Base-by-base conservation (phyloP, 495 filamentous ascomycete species). In the Aspergillus hancockii region DNA sequence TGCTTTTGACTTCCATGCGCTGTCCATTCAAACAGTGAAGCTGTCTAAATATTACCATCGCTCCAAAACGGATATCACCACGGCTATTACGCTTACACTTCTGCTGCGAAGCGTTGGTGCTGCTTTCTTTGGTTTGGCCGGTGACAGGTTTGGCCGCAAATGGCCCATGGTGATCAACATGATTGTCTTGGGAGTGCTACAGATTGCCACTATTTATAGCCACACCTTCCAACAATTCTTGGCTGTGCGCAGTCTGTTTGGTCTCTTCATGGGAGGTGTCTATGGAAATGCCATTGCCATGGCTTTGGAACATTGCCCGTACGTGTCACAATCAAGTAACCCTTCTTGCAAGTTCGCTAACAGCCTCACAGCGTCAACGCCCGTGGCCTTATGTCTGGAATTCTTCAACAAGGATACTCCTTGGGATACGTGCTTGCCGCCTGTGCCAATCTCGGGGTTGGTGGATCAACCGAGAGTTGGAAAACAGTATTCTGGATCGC, bases 221-320 rank as follows among this genome's bases (percentile, higher is more conserved):
- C 52, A 57, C 0, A 90, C 84, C 0, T 92, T 89, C 67, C 66
- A 78, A 52, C 77, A 87, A 64, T 92, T 92, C 67, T 70, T 92
- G 34, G 88, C 81, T 31, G 89, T 91, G 1, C 70, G 88, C 21
- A 79, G 80, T 47, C 68, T 92, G 12, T 92, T 91, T 67, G 90
- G 90, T n/a, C 73, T 93, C 54, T 88, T 90, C 52, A 93, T 92
- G 89, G 90, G 90, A 22, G 90, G 90, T 49, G 84, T 93, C 16
- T 93, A 91, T 71, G 90, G 90, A 46, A 87, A 90, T 66, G 86
- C 89, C n/a, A 87, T 88, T 52, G 88, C 88, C 28, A 92, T 90
- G 88, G 89, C 88, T 0, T 72, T 93, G 30, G 90, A 93, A 62
- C 86, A 90, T 66, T 88, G 85, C 77, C 87, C 88, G 75, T 78